phyloP scores from a whole-genome alignment of 208 protist genomes.

The Entamoeba histolytica region DNA sequence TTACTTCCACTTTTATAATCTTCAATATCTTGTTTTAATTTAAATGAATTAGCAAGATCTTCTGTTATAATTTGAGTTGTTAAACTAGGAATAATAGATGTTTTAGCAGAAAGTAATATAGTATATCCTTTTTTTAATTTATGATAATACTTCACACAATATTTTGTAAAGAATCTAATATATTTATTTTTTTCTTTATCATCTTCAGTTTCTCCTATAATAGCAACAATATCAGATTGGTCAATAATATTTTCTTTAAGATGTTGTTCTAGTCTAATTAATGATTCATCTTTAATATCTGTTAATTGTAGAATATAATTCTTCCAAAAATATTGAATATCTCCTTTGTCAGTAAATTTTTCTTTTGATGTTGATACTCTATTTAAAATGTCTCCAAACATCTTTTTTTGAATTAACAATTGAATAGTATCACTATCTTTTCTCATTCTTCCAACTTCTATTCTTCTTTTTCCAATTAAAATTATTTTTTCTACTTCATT shows the following conservation, averaged over 20 bases:
- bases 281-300: not conserved
- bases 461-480: not conserved
- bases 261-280: not conserved
- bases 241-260: not conserved
- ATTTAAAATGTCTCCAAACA: not conserved
- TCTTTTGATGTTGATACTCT: not conserved
- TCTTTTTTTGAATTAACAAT: not conserved
- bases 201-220: not conserved
- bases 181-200: not conserved
- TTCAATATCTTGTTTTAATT: not conserved
- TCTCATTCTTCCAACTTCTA: not conserved
- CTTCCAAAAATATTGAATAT: not conserved
- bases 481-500: not conserved
- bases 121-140: not conserved
- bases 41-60: not conserved
- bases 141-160: not conserved
- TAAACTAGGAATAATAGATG: not conserved
- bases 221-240: not conserved
- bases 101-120: not conserved
- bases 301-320: not conserved
- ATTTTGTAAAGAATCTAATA: not conserved
- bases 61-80: not conserved
- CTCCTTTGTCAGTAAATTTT: not conserved
- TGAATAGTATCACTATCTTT: not conserved
- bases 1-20: not conserved